Conservation (phyloP, 2,329 filamentous ascomycete species). For the Hortaea werneckii region DNA sequence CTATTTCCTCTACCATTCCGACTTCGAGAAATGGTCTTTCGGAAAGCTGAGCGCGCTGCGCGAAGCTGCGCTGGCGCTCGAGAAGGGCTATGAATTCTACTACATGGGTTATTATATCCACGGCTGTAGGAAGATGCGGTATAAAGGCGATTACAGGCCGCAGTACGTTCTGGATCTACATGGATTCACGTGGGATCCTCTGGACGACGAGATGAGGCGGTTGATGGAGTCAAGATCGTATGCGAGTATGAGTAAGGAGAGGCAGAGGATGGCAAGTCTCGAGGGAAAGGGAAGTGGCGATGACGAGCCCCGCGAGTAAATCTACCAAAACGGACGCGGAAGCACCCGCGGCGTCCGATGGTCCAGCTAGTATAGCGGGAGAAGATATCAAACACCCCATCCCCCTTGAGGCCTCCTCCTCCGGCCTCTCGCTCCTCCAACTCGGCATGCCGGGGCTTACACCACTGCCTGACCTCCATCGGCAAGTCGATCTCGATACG, state of each 20-base stretch:
- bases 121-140: constrained; percentile 70
- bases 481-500: constrained; percentile 46
- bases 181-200: constrained; percentile 20
- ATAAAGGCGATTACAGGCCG: constrained; percentile 70
- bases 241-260: constrained; percentile 32
- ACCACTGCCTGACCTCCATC: constrained; percentile 42
- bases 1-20: constrained; percentile 73
- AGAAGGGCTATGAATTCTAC: constrained; percentile 64
- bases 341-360: neutral
- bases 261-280: constrained; percentile 7
- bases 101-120: constrained; percentile 82
- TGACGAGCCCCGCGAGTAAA: neutral
- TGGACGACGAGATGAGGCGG: constrained; percentile 21
- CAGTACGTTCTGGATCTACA: constrained; percentile 63
- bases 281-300: neutral
- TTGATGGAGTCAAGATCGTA: constrained; percentile 49
- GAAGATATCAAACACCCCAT: constrained; percentile 11
- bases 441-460: constrained; percentile 59
- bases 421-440: constrained; percentile 43
- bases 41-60: constrained; percentile 67
- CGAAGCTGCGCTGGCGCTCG: constrained; percentile 60
- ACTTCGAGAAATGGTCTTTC: constrained; percentile 57
- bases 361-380: neutral
- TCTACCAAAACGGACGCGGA: constrained; percentile 5
- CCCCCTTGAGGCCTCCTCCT: constrained; percentile 25